These are phyloP conservation scores for Ophiostoma quercus DNA, from an alignment of 2,329 filamentous ascomycete species.

Conservation along the genomic window DNA sequence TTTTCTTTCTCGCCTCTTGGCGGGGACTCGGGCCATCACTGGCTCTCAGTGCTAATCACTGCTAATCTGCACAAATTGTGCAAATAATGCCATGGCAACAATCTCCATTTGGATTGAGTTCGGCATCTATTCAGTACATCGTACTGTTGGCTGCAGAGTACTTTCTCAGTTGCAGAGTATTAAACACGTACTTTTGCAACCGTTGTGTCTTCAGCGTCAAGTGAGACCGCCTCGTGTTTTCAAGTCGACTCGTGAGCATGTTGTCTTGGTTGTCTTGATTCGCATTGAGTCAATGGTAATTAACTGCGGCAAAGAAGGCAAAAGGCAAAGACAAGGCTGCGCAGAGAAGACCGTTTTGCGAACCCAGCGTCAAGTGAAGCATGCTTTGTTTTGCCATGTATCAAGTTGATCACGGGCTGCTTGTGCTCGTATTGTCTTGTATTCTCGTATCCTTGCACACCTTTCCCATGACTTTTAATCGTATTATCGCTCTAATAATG, in stretches of 20 bases:
- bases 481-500: not conserved
- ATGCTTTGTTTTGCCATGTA: not conserved
- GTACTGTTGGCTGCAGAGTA: not conserved
- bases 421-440: not conserved
- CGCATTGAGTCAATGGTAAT: not conserved
- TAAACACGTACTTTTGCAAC: not conserved
- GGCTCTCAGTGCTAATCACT: not conserved
- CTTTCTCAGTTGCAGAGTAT: too few relatives aligned
- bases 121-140: too few relatives aligned
- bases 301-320: not conserved
- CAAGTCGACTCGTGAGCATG: not conserved
- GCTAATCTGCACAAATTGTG: not conserved
- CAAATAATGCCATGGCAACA: not conserved
- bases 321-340: not conserved
- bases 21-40: not conserved
- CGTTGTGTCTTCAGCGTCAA: not conserved
- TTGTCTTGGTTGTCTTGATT: not conserved
- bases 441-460: not conserved
- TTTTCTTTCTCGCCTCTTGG: not conserved
- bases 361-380: slow-evolving; percentile 13
- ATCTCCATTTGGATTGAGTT: not conserved
- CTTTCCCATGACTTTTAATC: not conserved
- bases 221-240: slow-evolving; percentile 2
- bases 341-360: not conserved
- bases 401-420: slow-evolving; percentile 1